Evolutionary conservation across 352 stramenopile genomes (phyloP), one percentile per base, ranked within the genome.

Genomic region (Globisporangium nodosum): DNA sequence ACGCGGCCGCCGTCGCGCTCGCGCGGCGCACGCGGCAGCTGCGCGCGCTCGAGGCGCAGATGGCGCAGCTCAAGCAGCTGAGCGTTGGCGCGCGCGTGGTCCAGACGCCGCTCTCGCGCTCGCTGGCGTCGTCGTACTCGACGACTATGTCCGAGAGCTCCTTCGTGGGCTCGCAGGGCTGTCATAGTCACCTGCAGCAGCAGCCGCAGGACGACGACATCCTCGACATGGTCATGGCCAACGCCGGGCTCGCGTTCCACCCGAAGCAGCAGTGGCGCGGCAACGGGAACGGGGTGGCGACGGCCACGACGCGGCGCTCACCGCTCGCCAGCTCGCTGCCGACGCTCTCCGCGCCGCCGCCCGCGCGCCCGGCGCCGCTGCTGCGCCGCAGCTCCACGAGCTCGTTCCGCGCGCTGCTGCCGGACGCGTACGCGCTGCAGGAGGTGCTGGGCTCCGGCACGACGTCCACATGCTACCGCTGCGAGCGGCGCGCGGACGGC

Each of bases 381-480:
- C 49, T 53, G 37, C 59, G 52, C 37, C 59, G 52, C 16, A 39
- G 59, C 13, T 65, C 59, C 6, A 65, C 39, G 46, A 58, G 60
- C 46, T 54, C 59, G 59, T 83, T 83, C 63, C 71, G 73, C 6
- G 50, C 58, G 3, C 64, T 85, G 15, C 57, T 85, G 13, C 74
- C 72, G 0, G 43, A 65, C 13, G 8, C 59, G n/a, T 91, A 88
- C 56, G 56, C 70, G 39, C 69, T 91, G 3, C 77, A 87, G 49
- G 81, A 84, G 37, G 65, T 87, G 18, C 70, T 82, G 24, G 81
- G 81, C 21, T 78, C 71, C 46, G 81, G 81, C 12, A 91, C 78
- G 21, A 91, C 81, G 9, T 89, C 78, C 15, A 89, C 72, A 40
- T 89, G 78, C 60, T 89, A 88, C 65, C 74, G 77, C 12, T 88